Evolutionary conservation across 2,329 filamentous ascomycete genomes (phyloP), one percentile per base, ranked within the genome.

Genomic region (Sclerotiophoma versabilis): DNA sequence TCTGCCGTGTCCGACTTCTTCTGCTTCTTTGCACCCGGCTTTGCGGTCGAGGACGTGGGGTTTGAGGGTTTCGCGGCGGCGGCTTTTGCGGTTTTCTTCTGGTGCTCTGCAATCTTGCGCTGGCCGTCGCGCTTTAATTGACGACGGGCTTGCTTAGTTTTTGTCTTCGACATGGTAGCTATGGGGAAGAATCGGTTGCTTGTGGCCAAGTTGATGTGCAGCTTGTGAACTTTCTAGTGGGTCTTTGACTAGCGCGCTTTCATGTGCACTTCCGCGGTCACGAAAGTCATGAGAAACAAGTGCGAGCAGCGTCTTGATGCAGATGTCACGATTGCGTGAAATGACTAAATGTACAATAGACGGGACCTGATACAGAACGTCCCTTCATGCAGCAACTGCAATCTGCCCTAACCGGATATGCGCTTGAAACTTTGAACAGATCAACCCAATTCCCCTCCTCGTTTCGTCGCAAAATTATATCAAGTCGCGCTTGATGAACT

Each of bases 401-500:
- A 54, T 55, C 52, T 63, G 54, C 56, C 54, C 46, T 47, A 48
- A 54, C 43, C 47, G 45, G 56, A 52, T 64, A 54, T 57, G 58
- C 63, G 66, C 62, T 64, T 61, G 59, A 57, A 54, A 58, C 30
- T 58, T 51, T 49, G 54, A 57, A 53, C 60, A 62, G 54, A 56
- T 52, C 61, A 63, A 63, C 45, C 45, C 45, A 34, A 45, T 38
- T 19, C 15, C 22, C 48, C 17, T n/a, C 29, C 45, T 27, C 42
- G 43, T 34, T 41, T 49, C 39, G 27, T 23, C 8, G 32, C 43
- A 25, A 17, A 19, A 34, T 84, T 91, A 99, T 83, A 99, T 86
- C 77, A 99, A 83, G 80, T 99, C 95, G 64, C 91, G 87, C 84
- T 92, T 92, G 77, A 98, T 92, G 76, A 99, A 99, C 83, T 98